phyloP scores from a whole-genome alignment of 2,329 filamentous ascomycete genomes.

The Boeremia lycopersici region DNA sequence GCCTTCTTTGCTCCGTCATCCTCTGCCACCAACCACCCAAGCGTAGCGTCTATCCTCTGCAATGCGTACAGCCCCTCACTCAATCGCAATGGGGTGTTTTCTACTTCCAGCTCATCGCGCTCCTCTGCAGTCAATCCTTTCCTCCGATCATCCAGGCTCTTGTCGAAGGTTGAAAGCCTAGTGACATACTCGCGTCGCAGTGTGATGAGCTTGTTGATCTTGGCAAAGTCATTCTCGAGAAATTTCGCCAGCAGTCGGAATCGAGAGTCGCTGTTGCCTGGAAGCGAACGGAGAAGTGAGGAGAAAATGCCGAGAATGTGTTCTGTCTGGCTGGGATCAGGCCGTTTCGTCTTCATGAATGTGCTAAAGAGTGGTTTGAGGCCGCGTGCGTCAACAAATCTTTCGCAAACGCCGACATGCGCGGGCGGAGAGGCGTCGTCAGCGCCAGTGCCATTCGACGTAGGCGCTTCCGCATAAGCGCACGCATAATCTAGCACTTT shows the following conservation, averaged over 20 bases:
- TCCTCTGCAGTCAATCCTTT: conserved; percentile 62
- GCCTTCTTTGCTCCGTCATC: conserved; percentile 74
- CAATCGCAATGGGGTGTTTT: conserved; percentile 75
- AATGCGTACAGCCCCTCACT: conserved; percentile 85
- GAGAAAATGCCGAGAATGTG: conserved; percentile 86
- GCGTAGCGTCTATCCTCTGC: conserved; percentile 80
- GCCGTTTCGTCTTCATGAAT: conserved; percentile 86
- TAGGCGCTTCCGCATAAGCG: conserved; percentile 54
- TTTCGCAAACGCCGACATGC: conserved; percentile 68
- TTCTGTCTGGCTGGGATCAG: conserved; percentile 70
- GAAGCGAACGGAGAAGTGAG: conserved; percentile 78
- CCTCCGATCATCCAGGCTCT: conserved; percentile 65
- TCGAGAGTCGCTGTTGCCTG: conserved; percentile 75
- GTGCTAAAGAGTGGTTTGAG: conserved; percentile 84
- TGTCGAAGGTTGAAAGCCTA: conserved; percentile 67
- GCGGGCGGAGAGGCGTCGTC: conserved; percentile 43
- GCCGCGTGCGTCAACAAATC: conserved; percentile 80
- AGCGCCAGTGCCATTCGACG: neutral
- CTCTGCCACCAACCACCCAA: conserved; percentile 92
- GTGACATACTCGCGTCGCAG: conserved; percentile 73
- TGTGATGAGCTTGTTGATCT: conserved; percentile 73
- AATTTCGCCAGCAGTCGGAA: conserved; percentile 92
- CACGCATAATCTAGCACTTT: conserved; percentile 84
- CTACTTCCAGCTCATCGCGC: conserved; percentile 66
- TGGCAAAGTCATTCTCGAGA: conserved; percentile 91